Evolutionary conservation across 2,329 filamentous ascomycete species (phyloP).

Genomic region (Elsinoe fawcettii): DNA sequence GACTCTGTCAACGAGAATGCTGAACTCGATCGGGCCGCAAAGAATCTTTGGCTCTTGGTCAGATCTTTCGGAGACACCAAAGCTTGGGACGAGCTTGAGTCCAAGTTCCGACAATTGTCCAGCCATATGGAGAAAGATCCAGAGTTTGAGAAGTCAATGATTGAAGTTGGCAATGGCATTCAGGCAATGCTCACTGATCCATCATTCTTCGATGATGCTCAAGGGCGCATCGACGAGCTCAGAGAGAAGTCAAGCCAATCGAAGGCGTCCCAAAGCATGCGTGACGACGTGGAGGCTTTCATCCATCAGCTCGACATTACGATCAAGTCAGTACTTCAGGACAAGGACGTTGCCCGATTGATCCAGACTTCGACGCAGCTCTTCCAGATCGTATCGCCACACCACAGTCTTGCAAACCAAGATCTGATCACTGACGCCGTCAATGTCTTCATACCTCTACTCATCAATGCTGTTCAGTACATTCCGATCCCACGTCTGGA

Average conservation of each 20-base stretch:
- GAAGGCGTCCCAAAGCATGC: conserved; percentile 58
- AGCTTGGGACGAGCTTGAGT: conserved; percentile 69
- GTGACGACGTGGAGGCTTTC: conserved; percentile 64
- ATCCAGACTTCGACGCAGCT: conserved; percentile 60
- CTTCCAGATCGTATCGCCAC: conserved; percentile 60
- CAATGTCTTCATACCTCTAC: conserved; percentile 70
- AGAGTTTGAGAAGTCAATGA: conserved; percentile 71
- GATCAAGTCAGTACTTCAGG: conserved; percentile 59
- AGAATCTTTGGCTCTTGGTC: conserved; percentile 73
- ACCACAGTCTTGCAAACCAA: conserved; percentile 55
- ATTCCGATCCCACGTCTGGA: conserved; percentile 88
- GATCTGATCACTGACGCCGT: conserved; percentile 68
- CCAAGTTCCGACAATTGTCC: conserved; percentile 61
- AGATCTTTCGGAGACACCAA: conserved; percentile 67
- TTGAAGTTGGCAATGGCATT: conserved; percentile 63
- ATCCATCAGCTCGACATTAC: conserved; percentile 62
- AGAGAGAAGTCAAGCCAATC: conserved; percentile 50
- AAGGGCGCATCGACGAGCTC: conserved; percentile 56
- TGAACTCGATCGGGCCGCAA: conserved; percentile 65
- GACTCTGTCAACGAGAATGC: conserved; percentile 66
- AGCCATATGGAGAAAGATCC: conserved; percentile 69
- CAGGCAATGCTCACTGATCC: conserved; percentile 80
- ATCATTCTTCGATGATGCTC: conserved; percentile 70
- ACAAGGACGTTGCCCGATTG: conserved; percentile 64
- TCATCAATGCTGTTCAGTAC: conserved; percentile 73